Base-by-base conservation (phyloP, 192 early-diverging fungal genomes). In the Coemansia sp. region DNA sequence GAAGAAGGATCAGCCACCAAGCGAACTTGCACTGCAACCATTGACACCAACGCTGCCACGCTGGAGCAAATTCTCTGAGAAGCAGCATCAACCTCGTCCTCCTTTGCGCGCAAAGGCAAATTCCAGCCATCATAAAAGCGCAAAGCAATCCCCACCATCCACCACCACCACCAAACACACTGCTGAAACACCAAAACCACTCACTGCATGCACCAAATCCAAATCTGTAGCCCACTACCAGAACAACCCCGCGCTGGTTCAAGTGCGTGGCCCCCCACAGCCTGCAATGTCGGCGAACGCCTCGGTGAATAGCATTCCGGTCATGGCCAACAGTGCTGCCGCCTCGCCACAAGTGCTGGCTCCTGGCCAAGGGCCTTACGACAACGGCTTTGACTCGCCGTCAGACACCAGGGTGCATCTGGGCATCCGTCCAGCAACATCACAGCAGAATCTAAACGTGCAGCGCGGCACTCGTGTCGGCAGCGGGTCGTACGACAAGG, bases 301-400 rank as follows among this genome's bases (percentile, higher is more conserved):
- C 15, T 74, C 72, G 20, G 54, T 57, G 0, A 36, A 54, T 22
- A 40, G 33, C 19, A 19, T 57, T 2, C 65, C 55, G 37, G 27
- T 56, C 8, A 57, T 57, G 22, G 57, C 45, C 14, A 65, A 69
- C 23, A 42, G 57, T 42, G 55, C 67, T 1, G 57, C 40, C 6
- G 17, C 47, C 34, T 36, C 34, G 7, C 28, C 72, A 57, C 56
- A 33, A 36, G 65, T 13, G 50, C 41, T 31, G 22, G 45, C 45
- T 3, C 45, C 45, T 13, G 20, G 19, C 45, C 20, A 22, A 20
- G 45, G 45, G 6, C 22, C 45, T 25, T 55, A 57, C 6, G 70
- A 68, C 59, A 55, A 72, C 48, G 75, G 75, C 1, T 79, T 79
- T 59, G 75, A 78, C 57, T 67, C 68, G 17, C 70, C 74, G 20